Evolutionary conservation across 257 asterid species (phyloP).

Genomic region (Forsythia viridissima): DNA sequence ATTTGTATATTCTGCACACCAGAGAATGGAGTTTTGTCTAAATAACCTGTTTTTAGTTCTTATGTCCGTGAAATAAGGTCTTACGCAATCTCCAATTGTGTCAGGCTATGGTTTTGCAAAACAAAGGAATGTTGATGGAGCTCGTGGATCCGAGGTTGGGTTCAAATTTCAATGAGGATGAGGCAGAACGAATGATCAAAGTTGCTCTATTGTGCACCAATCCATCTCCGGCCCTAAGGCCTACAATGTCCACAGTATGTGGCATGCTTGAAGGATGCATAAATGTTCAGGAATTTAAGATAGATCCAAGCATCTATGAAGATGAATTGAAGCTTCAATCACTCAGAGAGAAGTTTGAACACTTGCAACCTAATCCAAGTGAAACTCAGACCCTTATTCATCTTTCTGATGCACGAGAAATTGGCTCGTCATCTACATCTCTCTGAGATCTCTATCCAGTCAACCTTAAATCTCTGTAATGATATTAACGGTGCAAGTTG

Average conservation of each 20-base stretch:
- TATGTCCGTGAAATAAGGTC: neutral
- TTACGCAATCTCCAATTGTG: neutral
- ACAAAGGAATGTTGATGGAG: conserved; percentile 45
- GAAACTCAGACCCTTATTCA: conserved; percentile 18
- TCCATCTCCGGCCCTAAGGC: conserved; percentile 67
- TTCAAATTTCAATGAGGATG: conserved; percentile 34
- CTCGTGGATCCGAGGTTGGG: conserved; percentile 59
- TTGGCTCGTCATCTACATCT: conserved; percentile 17
- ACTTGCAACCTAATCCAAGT: conserved; percentile 23
- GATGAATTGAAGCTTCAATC: conserved; percentile 45
- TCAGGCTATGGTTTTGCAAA: conserved; percentile 65
- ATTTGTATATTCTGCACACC: neutral
- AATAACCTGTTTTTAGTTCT: neutral
- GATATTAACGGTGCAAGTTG: no score
- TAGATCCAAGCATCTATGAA: conserved; percentile 40
- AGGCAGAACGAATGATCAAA: conserved; percentile 49
- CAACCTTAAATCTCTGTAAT: neutral
- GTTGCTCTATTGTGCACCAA: conserved; percentile 59
- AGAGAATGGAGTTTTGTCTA: neutral
- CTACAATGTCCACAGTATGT: conserved; percentile 62
- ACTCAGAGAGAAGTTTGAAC: conserved; percentile 46
- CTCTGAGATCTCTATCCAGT: neutral
- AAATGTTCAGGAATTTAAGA: conserved; percentile 36
- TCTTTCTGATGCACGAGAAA: conserved; percentile 9
- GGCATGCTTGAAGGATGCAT: conserved; percentile 54